Evolutionary conservation across 345 rosid species (phyloP).

Genomic region (Erysimum cheiranthoides): DNA sequence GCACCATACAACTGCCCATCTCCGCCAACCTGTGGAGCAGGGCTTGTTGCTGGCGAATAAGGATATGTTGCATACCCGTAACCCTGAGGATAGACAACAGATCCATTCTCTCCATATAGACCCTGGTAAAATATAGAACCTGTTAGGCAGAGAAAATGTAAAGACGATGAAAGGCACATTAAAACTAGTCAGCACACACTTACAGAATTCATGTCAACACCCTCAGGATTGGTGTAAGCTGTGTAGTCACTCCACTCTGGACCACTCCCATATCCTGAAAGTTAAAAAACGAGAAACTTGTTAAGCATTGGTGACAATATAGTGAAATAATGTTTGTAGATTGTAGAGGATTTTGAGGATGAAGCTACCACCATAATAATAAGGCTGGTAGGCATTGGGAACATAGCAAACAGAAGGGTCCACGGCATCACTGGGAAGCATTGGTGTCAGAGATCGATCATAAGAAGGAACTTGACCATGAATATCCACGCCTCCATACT

Average conservation of each 20-base stretch:
- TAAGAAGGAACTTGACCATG: slow-evolving; percentile 66
- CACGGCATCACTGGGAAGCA: slow-evolving; percentile 54
- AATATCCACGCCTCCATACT: slow-evolving; percentile 64
- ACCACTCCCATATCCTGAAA: slow-evolving; percentile 54
- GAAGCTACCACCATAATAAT: slow-evolving; percentile 56
- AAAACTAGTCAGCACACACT: slow-evolving; percentile 36
- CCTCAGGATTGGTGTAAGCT: slow-evolving; percentile 62
- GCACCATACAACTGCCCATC: slow-evolving; percentile 85
- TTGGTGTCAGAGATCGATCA: slow-evolving; percentile 70
- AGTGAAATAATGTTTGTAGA: neutral
- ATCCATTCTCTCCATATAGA: slow-evolving; percentile 78
- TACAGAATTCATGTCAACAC: slow-evolving; percentile 74
- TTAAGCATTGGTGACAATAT: neutral
- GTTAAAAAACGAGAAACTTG: neutral
- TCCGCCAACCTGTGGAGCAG: slow-evolving; percentile 78
- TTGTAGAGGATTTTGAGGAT: slow-evolving; percentile 1
- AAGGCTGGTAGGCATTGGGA: slow-evolving; percentile 63
- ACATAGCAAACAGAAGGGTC: slow-evolving; percentile 73
- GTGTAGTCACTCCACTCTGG: slow-evolving; percentile 78
- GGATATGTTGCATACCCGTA: slow-evolving; percentile 81
- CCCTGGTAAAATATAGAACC: slow-evolving; percentile 53
- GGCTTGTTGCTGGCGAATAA: slow-evolving; percentile 85
- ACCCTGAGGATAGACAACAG: slow-evolving; percentile 71
- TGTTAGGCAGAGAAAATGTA: slow-evolving; percentile 2
- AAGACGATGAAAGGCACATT: neutral